A percentile compares a stretch with the other conserved stretches of the same genome.
Evolutionary conservation across 2,329 filamentous ascomycete genomes (phyloP).

Genomic region (Fusarium sp.): DNA sequence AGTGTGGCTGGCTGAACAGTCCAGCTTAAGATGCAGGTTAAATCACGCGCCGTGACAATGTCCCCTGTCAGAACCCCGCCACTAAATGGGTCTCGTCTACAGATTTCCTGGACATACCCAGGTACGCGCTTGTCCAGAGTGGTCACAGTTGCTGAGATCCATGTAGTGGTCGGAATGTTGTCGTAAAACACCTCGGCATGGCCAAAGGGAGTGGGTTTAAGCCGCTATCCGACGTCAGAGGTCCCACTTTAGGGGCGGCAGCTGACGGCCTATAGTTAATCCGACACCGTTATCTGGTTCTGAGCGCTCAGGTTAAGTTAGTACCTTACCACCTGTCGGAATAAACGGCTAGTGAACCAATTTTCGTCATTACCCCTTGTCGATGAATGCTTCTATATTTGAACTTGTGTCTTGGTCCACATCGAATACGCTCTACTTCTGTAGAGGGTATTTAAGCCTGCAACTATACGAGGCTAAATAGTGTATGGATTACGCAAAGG

Average conservation of each 20-base stretch:
- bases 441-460: no score
- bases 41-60: slow-evolving; percentile 6
- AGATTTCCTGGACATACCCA: slow-evolving; percentile 11
- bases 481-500: no score
- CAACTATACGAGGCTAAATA: no score
- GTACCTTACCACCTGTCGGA: no score
- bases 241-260: not conserved
- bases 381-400: no score
- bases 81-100: slow-evolving; percentile 14
- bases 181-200: slow-evolving; percentile 2
- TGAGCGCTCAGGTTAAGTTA: no score
- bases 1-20: slow-evolving; percentile 8
- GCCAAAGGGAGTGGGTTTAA: slow-evolving; percentile 1
- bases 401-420: no score
- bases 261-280: no score
- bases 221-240: slow-evolving; percentile 13
- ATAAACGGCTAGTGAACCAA: no score
- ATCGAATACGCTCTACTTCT: no score
- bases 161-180: slow-evolving; percentile 4
- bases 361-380: no score
- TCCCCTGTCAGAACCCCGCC: slow-evolving; percentile 3
- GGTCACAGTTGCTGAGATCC: slow-evolving; percentile 12
- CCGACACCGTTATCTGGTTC: no score
- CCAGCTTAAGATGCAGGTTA: slow-evolving; percentile 16
- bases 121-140: slow-evolving; percentile 9